Base-by-base conservation (phyloP, 2,329 filamentous ascomycete species). In the Penicillium brasilianum region DNA sequence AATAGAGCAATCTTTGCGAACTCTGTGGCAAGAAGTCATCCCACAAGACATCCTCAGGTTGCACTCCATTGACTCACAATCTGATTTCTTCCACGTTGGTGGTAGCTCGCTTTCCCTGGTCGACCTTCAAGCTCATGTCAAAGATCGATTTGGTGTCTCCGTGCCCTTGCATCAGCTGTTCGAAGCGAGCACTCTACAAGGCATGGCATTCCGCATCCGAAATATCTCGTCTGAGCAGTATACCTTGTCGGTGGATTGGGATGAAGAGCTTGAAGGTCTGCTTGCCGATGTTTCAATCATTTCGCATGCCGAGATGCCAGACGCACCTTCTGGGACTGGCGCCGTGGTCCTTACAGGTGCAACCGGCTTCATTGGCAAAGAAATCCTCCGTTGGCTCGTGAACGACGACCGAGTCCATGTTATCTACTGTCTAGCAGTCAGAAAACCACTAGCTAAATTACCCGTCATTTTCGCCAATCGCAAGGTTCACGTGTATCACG, bases 11-110 rank as follows among this genome's bases (percentile, higher is more conserved):
- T 34, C 58, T 3, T 22, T 69, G 18, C 59, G 60, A 16, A 50
- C 58, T 20, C 63, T 68, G 41, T 68, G 67, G 67, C 46, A 62
- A 41, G 61, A 61, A n/a, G 56, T 50, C 1, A 58, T 68, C 18
- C 61, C 66, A 9, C 44, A 18, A 4, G 65, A 66, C 6, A n/a
- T 68, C 14, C 10, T 57, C 8, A 18, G 57, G 2, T 51, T 59
- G n/a, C 39, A 65, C 18, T 53, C 57, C 16, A 62, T 69, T 11
- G 11, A 59, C 11, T 53, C 64, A 2, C 18, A 59, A 2, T 63
- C 67, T 0, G 66, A 69, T 14, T 69, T 68, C 46, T 69, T 69
- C 37, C 66, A 68, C 20, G 61, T 66, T 18, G 67, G 67, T 16
- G 67, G 67, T 18, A 63, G 52, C 8, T 69, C 67, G 1, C 55